These are phyloP conservation scores for Mucor piriformis DNA, from an alignment of 371 early-diverging fungal species.

Conservation along the genomic window DNA sequence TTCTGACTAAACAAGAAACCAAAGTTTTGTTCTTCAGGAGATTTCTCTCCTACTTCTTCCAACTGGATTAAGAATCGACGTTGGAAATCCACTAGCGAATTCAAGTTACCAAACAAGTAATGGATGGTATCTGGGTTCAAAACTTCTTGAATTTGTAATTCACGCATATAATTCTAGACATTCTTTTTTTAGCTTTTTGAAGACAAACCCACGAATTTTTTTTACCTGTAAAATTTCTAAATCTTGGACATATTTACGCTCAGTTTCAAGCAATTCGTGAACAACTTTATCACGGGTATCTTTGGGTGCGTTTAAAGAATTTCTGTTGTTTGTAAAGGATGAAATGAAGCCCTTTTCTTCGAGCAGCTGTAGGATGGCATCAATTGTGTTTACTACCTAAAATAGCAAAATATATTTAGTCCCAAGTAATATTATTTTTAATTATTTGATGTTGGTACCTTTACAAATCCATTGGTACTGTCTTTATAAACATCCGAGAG, in stretches of 20 bases:
- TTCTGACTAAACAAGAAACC: conserved; percentile 78
- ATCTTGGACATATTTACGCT: conserved; percentile 90
- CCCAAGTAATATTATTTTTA: too few relatives aligned
- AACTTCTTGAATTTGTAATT: conserved; percentile 57
- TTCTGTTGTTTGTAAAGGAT: conserved; percentile 47
- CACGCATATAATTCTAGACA: conserved; percentile 56
- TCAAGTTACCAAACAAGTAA: conserved; percentile 89
- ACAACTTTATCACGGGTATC: conserved; percentile 87
- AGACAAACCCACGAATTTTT: not conserved
- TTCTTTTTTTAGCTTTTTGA: not conserved
- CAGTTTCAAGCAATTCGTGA: conserved; percentile 90
- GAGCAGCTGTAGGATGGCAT: conserved; percentile 66
- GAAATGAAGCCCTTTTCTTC: conserved; percentile 70
- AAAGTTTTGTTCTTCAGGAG: conserved; percentile 84
- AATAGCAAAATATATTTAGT: too few relatives aligned
- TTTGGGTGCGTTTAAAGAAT: conserved; percentile 62
- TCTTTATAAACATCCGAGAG: conserved; percentile 90
- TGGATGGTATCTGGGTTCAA: conserved; percentile 76
- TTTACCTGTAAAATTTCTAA: conserved; percentile 64
- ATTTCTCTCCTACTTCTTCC: conserved; percentile 77
- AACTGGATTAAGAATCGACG: conserved; percentile 92
- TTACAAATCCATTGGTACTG: conserved; percentile 95
- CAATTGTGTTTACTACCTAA: conserved; percentile 69
- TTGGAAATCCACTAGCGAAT: conserved; percentile 93
- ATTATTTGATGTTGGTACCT: too few relatives aligned